Conservation (phyloP, 306 rosid species). For the Bauhinia variegata region DNA sequence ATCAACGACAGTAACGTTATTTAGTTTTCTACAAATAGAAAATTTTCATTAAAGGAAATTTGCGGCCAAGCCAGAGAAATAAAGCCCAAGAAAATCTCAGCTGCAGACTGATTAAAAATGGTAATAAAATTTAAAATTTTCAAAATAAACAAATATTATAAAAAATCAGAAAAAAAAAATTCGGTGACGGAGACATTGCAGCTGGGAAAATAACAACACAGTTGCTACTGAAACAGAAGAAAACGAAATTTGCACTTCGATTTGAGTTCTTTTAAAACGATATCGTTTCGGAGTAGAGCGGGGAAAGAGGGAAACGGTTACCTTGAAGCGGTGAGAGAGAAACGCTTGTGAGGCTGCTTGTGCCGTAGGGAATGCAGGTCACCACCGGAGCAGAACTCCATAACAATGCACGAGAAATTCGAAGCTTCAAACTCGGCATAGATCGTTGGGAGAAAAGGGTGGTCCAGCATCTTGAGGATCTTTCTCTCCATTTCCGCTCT, state of each 20-base stretch:
- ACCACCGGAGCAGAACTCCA: slow-evolving; percentile 96
- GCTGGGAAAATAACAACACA: slow-evolving; percentile 46
- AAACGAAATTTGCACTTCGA: not conserved
- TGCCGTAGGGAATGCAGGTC: slow-evolving; percentile 90
- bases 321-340: slow-evolving; percentile 85
- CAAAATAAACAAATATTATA: not conserved
- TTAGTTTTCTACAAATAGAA: slow-evolving; percentile 18
- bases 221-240: slow-evolving; percentile 29
- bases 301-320: slow-evolving; percentile 18
- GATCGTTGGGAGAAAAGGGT: slow-evolving; percentile 85
- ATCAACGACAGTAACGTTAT: slow-evolving; percentile 11
- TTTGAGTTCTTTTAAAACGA: not conserved
- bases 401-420: slow-evolving; percentile 88
- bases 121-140: not conserved
- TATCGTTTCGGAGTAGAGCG: not conserved
- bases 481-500: slow-evolving; percentile 94
- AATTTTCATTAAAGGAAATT: not conserved
- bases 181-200: slow-evolving; percentile 38
- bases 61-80: slow-evolving; percentile 37
- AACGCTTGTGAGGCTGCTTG: slow-evolving; percentile 67
- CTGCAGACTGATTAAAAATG: not conserved
- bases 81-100: slow-evolving; percentile 31
- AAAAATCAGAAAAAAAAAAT: no score
- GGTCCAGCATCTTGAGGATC: slow-evolving; percentile 92
- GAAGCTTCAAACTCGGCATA: slow-evolving; percentile 97